Evolutionary conservation across 768 basidiomycete genomes (phyloP).

Genomic region (Tricholoma matsutake): DNA sequence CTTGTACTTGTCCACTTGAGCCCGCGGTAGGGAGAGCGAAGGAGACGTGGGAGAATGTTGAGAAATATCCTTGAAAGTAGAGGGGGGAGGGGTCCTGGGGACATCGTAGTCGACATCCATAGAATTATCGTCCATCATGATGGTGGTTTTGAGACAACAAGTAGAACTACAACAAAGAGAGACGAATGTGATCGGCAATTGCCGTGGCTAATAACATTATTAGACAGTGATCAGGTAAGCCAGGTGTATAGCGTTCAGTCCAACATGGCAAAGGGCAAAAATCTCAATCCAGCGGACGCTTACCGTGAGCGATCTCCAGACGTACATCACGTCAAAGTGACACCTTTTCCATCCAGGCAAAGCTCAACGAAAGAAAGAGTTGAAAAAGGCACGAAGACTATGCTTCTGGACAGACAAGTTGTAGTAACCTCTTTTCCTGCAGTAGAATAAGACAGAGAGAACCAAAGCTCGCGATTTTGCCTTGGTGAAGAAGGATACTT

Average conservation of each 20-base stretch:
- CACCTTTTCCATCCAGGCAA: conserved; percentile 61
- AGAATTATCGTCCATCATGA: not conserved
- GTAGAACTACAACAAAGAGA: no score
- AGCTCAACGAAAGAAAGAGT: conserved; percentile 88
- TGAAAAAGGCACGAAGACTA: conserved; percentile 74
- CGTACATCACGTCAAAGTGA: not conserved
- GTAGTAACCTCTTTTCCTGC: conserved; percentile 23
- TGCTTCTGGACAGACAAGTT: conserved; percentile 8
- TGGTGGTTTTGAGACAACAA: no score
- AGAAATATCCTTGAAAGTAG: not conserved
- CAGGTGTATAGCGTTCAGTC: no score
- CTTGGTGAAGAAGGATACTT: conserved; percentile 93
- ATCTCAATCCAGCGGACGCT: conserved; percentile 91
- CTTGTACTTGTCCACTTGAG: not conserved
- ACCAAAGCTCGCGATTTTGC: conserved; percentile 81
- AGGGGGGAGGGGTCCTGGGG: not conserved
- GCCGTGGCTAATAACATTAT: no score
- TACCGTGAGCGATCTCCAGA: conserved; percentile 57
- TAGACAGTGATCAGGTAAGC: no score
- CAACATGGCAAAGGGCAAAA: conserved; percentile 76
- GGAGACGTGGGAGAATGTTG: not conserved
- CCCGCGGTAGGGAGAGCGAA: not conserved
- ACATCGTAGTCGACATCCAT: not conserved
- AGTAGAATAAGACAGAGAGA: conserved; percentile 90
- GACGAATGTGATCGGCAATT: no score